A percentile compares a stretch with the other conserved stretches of the same genome.
phyloP scores from a whole-genome alignment of 2,329 filamentous ascomycete species.

The Diaporthe ilicicola region DNA sequence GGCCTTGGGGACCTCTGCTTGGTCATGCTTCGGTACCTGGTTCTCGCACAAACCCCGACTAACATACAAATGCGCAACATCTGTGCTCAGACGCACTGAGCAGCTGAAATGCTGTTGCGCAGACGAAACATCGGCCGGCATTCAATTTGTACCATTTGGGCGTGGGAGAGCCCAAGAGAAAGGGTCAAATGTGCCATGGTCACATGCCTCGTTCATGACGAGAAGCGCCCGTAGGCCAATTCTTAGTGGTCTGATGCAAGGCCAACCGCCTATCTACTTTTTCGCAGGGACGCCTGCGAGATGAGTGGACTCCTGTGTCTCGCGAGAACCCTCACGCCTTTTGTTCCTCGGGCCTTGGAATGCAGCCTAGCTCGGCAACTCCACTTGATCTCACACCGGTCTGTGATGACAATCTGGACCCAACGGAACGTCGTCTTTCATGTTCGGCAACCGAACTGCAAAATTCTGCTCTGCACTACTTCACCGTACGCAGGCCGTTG shows the following conservation, averaged over 20 bases:
- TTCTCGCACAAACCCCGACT: neutral
- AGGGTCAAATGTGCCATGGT: too few relatives aligned
- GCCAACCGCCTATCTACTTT: neutral
- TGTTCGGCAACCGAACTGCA: neutral
- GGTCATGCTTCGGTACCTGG: neutral
- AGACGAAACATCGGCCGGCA: neutral
- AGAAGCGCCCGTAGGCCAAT: too few relatives aligned
- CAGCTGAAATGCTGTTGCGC: neutral
- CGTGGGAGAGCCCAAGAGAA: neutral
- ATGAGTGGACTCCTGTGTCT: neutral
- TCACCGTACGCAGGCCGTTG: too few relatives aligned
- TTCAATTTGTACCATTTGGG: neutral
- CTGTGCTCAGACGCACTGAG: neutral
- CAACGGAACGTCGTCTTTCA: neutral
- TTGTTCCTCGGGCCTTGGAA: neutral
- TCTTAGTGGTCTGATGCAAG: too few relatives aligned
- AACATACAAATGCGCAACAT: neutral
- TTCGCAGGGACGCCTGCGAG: neutral
- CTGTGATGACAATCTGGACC: neutral
- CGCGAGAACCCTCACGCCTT: neutral
- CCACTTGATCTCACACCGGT: neutral
- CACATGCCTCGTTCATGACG: too few relatives aligned
- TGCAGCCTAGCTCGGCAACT: neutral
- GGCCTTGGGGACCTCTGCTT: neutral
- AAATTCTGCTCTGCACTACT: neutral